These are phyloP conservation scores for Bruguiera hainesii DNA, from an alignment of 441 rosid species.

Conservation along the genomic window DNA sequence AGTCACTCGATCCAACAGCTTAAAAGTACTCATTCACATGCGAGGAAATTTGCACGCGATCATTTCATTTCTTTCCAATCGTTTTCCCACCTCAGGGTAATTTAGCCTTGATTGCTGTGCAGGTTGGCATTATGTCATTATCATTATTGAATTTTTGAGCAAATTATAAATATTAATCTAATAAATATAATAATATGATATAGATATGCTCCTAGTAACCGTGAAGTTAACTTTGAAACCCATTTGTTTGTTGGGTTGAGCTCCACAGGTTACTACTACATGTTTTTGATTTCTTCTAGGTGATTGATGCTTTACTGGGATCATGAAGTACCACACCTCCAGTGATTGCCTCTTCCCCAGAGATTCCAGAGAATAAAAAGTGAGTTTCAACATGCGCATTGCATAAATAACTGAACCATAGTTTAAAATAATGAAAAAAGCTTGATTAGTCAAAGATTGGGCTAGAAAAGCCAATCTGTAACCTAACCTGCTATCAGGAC, in stretches of 20 bases:
- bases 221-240: background rate
- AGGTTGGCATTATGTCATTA: too few species aligned
- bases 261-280: background rate
- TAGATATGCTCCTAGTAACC: too few species aligned
- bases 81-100: too few species aligned
- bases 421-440: background rate
- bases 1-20: too few species aligned
- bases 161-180: too few species aligned
- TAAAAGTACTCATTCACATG: too few species aligned
- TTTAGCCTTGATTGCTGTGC: too few species aligned
- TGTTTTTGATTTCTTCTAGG: conserved; percentile 5
- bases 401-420: background rate
- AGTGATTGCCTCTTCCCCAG: conserved; percentile 5
- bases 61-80: too few species aligned
- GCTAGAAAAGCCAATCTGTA: conserved; percentile 24
- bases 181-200: too few species aligned
- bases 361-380: background rate
- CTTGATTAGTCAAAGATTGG: conserved; percentile 28
- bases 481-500: conserved; percentile 7
- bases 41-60: too few species aligned
- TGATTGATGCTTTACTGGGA: background rate
- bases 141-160: too few species aligned
- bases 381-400: background rate
- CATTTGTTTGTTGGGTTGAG: background rate
- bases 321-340: background rate